Evolutionary conservation across 768 basidiomycete genomes (phyloP), one percentile per base, ranked within the genome.

Genomic region (Russula sp.): DNA sequence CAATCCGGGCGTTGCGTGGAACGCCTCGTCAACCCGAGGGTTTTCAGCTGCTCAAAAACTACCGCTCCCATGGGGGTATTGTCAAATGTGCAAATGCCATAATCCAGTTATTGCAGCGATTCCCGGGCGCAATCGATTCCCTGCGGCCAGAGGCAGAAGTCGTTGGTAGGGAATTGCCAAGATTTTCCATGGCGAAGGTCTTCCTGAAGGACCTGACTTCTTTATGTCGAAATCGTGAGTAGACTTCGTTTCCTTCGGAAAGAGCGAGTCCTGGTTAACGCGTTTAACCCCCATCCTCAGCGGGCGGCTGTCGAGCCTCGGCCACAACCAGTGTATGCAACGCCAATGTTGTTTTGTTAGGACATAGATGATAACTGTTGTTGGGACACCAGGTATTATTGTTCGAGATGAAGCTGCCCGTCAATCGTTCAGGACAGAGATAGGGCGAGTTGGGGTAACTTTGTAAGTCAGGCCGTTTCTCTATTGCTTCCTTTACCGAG

Each of bases 31-130:
- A 70, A 0, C 78, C 75, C 5, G 64, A 60, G 46, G 74, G 76
- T 0, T 89, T 89, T 67, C 81, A 84, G 63, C 76, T 90, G 0
- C 72, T 78, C 0, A 73, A 78, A 53, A 90, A 90, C 67, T 88
- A 86, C 66, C 80, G 88, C 7, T 88, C 86, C 0, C 86, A 88
- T 66, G 80, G 79, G 0, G 88, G 88, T 2, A 89, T 90, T 45
- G 83, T 90, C n/a, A 76, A 84, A 51, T 87, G 84, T 66, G 88
- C 88, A 0, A 80, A 83, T 54, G 81, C 79, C 0, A 73, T 88
- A 29, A 79, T 90, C 5, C 78, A 83, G 18, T 70, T 89, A 1
- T 81, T 90, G 14, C 77, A 73, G 18, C 67, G 65, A 11, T 84
- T 84, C 59, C 83, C 84, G 0, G 70, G 84, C 65, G 74, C 84